A percentile compares a stretch with the other conserved stretches of the same genome.
Evolutionary conservation across 768 basidiomycete genomes (phyloP).

Genomic region (Naematelia encephala): DNA sequence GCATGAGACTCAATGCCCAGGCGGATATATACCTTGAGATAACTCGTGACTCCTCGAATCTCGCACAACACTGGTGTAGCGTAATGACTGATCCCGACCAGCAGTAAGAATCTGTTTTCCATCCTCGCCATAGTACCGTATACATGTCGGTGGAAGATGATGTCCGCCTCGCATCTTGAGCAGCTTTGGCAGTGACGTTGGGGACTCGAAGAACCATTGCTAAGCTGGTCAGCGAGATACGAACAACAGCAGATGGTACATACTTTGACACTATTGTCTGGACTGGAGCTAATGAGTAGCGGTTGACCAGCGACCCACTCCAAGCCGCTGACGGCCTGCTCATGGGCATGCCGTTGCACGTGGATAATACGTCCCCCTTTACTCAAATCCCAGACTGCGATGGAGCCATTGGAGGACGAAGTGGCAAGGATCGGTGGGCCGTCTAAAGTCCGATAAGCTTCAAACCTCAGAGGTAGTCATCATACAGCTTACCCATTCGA

Average conservation of each 20-base stretch:
- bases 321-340: conserved; percentile 72
- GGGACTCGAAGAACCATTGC: conserved; percentile 99
- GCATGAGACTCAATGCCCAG: not conserved
- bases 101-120: conserved; percentile 91
- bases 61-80: conserved; percentile 87
- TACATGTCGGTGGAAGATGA: conserved; percentile 80
- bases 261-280: conserved; percentile 95
- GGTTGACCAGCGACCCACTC: conserved; percentile 95
- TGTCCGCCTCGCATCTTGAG: conserved; percentile 92
- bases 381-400: conserved; percentile 91
- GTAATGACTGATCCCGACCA: conserved; percentile 72
- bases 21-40: conserved; percentile 67
- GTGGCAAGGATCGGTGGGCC: conserved; percentile 84
- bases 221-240: conserved; percentile 45
- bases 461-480: not conserved
- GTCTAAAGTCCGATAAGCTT: conserved; percentile 56
- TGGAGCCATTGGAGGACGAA: conserved; percentile 77
- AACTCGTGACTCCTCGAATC: conserved; percentile 93
- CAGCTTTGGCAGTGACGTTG: conserved; percentile 75
- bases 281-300: conserved; percentile 79
- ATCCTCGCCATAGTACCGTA: conserved; percentile 94
- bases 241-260: conserved; percentile 13
- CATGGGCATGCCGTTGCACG: conserved; percentile 82
- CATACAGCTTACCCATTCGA: conserved; percentile 67
- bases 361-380: conserved; percentile 76